These are phyloP conservation scores for Peronospora farinosa DNA, from an alignment of 352 stramenopile genomes.

Conservation along the genomic window DNA sequence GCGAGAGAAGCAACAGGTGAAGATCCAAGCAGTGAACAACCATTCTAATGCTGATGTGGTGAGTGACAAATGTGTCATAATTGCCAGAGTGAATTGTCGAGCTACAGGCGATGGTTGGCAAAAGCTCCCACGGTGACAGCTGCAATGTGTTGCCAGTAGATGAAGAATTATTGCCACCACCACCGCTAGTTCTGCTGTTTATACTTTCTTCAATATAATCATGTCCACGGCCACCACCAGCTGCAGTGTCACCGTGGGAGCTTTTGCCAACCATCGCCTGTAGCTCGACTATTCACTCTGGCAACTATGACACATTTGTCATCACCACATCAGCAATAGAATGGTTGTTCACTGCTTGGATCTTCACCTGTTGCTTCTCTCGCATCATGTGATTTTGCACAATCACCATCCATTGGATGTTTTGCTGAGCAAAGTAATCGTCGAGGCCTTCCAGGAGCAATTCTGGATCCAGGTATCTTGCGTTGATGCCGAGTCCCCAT, in stretches of 20 bases:
- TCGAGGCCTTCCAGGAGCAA: slow-evolving; percentile 73
- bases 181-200: slow-evolving; percentile 16
- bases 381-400: slow-evolving; percentile 78
- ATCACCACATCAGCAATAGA: slow-evolving; percentile 60
- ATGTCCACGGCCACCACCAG: slow-evolving; percentile 20
- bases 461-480: slow-evolving; percentile 78
- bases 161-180: slow-evolving; percentile 8
- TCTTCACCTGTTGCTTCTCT: slow-evolving; percentile 83
- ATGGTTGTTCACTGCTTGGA: slow-evolving; percentile 62
- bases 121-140: no score
- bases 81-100: no score
- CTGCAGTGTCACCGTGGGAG: slow-evolving; percentile 13
- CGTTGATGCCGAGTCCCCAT: slow-evolving; percentile 62
- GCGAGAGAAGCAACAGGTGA: no score
- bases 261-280: slow-evolving; percentile 25
- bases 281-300: slow-evolving; percentile 58
- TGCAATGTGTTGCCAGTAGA: slow-evolving; percentile 26
- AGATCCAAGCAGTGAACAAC: no score
- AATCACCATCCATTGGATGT: slow-evolving; percentile 81
- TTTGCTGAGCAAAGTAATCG: slow-evolving; percentile 71
- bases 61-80: no score
- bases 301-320: slow-evolving; percentile 53
- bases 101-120: no score
- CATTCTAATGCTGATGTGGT: no score
- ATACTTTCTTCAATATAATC: slow-evolving; percentile 24